phyloP scores from a whole-genome alignment of 345 rosid species.

The Salix exigua region DNA sequence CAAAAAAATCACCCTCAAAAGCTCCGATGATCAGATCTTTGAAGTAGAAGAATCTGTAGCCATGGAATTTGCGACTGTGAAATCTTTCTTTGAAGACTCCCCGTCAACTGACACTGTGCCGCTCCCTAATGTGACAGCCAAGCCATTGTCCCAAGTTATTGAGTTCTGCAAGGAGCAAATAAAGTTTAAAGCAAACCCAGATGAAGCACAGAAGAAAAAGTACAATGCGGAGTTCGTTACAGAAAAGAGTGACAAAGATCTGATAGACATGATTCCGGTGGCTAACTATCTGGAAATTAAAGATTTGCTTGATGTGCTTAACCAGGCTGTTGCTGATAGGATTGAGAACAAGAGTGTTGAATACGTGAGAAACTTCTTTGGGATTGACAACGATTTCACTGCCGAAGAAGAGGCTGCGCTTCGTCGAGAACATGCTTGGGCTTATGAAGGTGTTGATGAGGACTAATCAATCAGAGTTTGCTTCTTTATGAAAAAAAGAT shows the following conservation, averaged over 20 bases:
- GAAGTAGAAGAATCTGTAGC: constrained; percentile 28
- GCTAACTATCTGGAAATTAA: constrained; percentile 36
- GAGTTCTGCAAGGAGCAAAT: constrained; percentile 25
- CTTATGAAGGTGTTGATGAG: constrained; percentile 25
- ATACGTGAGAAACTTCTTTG: constrained; percentile 35
- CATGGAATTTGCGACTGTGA: constrained; percentile 26
- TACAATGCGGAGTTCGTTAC: constrained; percentile 14
- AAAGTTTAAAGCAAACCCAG: background rate
- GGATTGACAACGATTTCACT: constrained; percentile 35
- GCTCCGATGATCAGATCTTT: constrained; percentile 21
- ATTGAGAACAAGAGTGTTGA: constrained; percentile 44
- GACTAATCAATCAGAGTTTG: constrained; percentile 2
- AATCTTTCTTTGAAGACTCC: constrained; percentile 24
- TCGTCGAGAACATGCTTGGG: constrained; percentile 28
- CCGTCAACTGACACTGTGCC: constrained; percentile 2
- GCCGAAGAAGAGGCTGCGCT: constrained; percentile 33
- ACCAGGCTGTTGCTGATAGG: constrained; percentile 23
- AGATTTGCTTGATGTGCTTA: constrained; percentile 28
- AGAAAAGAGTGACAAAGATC: constrained; percentile 6
- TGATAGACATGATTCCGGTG: constrained; percentile 31
- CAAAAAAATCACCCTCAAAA: constrained; percentile 16
- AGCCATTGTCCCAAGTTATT: constrained; percentile 17
- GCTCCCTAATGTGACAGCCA: constrained; percentile 27
- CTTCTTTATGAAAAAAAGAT: background rate
- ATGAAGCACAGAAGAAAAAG: constrained; percentile 5